Conservation (phyloP, 805 yeast species). For the Middelhovenomyces tepae region DNA sequence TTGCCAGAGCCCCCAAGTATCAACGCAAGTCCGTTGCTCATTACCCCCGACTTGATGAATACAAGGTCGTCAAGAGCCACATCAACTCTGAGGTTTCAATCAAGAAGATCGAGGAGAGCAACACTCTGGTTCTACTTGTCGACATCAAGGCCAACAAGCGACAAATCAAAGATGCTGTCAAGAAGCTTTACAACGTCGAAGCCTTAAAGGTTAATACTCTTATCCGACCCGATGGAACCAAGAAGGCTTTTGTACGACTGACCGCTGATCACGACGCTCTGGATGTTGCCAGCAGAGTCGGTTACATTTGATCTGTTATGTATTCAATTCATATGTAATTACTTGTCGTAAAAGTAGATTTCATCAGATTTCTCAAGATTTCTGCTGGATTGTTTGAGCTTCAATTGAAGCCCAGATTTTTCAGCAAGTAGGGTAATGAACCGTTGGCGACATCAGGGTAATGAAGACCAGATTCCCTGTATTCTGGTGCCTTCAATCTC, state of each 20-base stretch:
- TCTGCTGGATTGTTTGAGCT: no score
- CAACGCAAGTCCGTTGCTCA: slow-evolving; percentile 95
- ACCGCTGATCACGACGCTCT: slow-evolving; percentile 99
- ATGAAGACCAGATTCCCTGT: no score
- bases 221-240: slow-evolving; percentile 98
- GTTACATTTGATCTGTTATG: slow-evolving; percentile 98
- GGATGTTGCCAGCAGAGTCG: slow-evolving; percentile 99
- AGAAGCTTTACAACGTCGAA: slow-evolving; percentile 96
- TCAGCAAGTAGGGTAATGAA: no score
- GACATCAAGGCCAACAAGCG: slow-evolving; percentile 95
- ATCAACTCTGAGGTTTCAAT: slow-evolving; percentile 97
- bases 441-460: no score
- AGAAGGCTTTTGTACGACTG: slow-evolving; percentile 98
- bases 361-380: no score
- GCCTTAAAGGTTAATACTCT: slow-evolving; percentile 91
- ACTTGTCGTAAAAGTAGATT: no score
- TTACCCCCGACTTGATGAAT: slow-evolving; percentile 92
- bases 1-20: slow-evolving; percentile 91
- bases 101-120: slow-evolving; percentile 99
- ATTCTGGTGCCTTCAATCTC: no score
- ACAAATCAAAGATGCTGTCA: slow-evolving; percentile 97
- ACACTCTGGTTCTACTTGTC: slow-evolving; percentile 98
- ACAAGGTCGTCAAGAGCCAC: slow-evolving; percentile 90
- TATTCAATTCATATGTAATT: no score
- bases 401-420: no score